Conservation (phyloP, 495 filamentous ascomycete genomes). For the Hamigera avellanea region DNA sequence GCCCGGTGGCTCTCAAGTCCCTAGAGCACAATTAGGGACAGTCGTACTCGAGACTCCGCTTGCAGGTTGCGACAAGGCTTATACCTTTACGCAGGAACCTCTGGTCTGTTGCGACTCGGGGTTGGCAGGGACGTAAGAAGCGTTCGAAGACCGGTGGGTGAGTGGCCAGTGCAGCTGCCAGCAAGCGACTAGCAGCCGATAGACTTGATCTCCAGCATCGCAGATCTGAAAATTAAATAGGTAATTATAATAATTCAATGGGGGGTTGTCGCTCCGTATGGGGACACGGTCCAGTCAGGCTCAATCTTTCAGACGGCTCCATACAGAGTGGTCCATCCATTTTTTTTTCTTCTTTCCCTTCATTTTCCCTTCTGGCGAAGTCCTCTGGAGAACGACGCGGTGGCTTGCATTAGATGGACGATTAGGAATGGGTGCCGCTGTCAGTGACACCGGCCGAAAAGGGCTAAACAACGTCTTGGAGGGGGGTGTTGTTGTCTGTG, state of each 20-base stretch:
- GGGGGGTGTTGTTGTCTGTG: too few relatives aligned
- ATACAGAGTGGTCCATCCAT: not conserved
- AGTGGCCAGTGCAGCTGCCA: slow-evolving; percentile 26
- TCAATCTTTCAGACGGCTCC: slow-evolving; percentile 9
- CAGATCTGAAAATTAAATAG: slow-evolving; percentile 25
- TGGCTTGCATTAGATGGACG: slow-evolving; percentile 27
- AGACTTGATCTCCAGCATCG: slow-evolving; percentile 31
- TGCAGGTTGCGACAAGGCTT: too few relatives aligned
- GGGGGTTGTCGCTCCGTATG: too few relatives aligned
- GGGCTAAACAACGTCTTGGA: slow-evolving; percentile 1
- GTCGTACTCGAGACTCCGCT: too few relatives aligned
- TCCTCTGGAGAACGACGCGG: slow-evolving; percentile 7
- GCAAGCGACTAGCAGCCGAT: slow-evolving; percentile 35
- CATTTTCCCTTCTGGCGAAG: slow-evolving; percentile 1
- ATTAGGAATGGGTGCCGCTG: slow-evolving; percentile 14
- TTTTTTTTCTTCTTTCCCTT: not conserved
- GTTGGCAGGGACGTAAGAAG: slow-evolving; percentile 5
- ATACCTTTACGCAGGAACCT: too few relatives aligned
- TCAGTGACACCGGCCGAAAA: slow-evolving; percentile 17
- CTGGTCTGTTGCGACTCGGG: slow-evolving; percentile 2
- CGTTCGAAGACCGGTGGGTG: slow-evolving; percentile 14
- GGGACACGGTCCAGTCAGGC: slow-evolving; percentile 3
- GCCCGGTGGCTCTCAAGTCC: too few relatives aligned
- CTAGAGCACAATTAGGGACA: too few relatives aligned
- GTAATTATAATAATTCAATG: not conserved